Conservation (phyloP, 1,284 basidiomycete genomes). For the Leccinum proximum region DNA sequence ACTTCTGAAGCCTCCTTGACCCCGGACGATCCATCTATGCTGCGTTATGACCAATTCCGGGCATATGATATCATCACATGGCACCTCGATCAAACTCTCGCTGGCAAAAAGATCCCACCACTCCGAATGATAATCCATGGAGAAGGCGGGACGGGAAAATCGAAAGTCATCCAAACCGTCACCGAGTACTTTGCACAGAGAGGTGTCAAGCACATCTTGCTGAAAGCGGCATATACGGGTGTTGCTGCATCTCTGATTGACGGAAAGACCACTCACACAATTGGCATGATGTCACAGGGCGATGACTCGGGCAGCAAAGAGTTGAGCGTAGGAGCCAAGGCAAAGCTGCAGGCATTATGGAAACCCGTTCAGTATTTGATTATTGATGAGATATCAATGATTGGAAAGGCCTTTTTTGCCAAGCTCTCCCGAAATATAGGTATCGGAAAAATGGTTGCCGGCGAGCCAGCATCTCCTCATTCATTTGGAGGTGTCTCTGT, state of each 20-base stretch:
- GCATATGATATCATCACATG: constrained; percentile 10
- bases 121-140: constrained; percentile 8
- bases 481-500: not conserved
- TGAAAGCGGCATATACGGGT: constrained; percentile 8
- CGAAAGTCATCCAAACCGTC: constrained; percentile 9
- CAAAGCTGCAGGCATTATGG: not conserved
- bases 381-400: not conserved
- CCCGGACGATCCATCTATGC: not conserved
- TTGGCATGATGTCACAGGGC: not conserved
- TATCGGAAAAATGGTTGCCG: not conserved
- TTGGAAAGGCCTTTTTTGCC: not conserved
- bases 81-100: constrained; percentile 1
- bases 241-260: constrained; percentile 8
- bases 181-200: not conserved
- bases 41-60: not conserved
- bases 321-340: not conserved
- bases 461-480: not conserved
- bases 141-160: constrained; percentile 7
- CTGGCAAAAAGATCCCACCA: not conserved
- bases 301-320: not conserved
- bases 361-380: not conserved
- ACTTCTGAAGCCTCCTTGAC: too few species aligned
- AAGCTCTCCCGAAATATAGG: not conserved
- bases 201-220: not conserved
- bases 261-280: constrained; percentile 6